A percentile compares a stretch with the other conserved stretches of the same genome.
These are phyloP conservation scores for Tetrahymena elliotti DNA, from an alignment of 73 alveolate genomes.

Conservation along the genomic window DNA sequence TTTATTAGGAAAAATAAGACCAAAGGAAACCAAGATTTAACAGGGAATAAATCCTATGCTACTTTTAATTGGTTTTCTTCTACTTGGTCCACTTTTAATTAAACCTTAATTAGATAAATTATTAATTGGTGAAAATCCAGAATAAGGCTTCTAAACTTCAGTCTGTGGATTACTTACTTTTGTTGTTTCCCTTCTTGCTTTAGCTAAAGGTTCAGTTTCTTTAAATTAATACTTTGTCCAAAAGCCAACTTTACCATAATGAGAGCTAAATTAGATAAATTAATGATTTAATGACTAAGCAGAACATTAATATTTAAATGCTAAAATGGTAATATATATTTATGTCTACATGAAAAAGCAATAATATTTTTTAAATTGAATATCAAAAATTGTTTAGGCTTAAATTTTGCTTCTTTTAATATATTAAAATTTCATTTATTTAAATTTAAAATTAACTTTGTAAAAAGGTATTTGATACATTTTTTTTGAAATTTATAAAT, in stretches of 20 bases:
- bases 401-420: too few relatives aligned
- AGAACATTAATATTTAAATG: too few relatives aligned
- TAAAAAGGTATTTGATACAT: too few relatives aligned
- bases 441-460: too few relatives aligned
- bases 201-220: neutral
- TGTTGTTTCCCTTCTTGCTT: neutral
- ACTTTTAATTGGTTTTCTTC: neutral
- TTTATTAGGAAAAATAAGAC: constrained; percentile 42
- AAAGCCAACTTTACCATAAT: constrained; percentile 24
- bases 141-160: neutral
- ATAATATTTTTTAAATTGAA: too few relatives aligned
- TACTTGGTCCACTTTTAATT: neutral
- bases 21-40: neutral
- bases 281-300: neutral
- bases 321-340: too few relatives aligned
- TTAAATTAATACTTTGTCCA: constrained; percentile 5
- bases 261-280: neutral
- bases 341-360: too few relatives aligned
- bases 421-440: too few relatives aligned
- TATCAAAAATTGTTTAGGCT: too few relatives aligned
- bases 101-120: neutral
- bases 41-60: neutral
- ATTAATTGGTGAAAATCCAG: neutral
- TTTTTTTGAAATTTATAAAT: too few relatives aligned
- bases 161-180: neutral